phyloP scores from a whole-genome alignment of 768 basidiomycete species.

The Pulveroboletus sp. region DNA sequence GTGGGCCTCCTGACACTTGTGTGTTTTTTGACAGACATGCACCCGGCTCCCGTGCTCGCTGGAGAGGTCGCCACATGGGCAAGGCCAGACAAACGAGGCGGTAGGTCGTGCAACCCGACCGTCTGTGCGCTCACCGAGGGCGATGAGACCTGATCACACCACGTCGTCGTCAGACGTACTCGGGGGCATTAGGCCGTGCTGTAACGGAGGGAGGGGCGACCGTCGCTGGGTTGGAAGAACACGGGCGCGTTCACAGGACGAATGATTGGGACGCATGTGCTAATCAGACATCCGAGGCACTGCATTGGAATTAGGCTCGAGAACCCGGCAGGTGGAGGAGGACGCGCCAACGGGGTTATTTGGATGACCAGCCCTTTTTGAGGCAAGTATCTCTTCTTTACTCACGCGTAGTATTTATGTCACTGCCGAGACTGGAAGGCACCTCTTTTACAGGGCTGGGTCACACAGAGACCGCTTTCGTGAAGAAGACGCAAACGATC shows the following conservation, averaged over 20 bases:
- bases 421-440: slow-evolving; percentile 34
- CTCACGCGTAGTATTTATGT: slow-evolving; percentile 35
- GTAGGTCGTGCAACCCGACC: neutral
- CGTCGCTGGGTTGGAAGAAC: slow-evolving; percentile 27
- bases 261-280: slow-evolving; percentile 22
- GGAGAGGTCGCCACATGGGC: slow-evolving; percentile 5
- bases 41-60: slow-evolving; percentile 10
- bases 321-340: slow-evolving; percentile 16
- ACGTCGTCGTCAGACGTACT: slow-evolving; percentile 1
- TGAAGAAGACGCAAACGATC: slow-evolving; percentile 30
- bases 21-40: slow-evolving; percentile 16
- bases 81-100: slow-evolving; percentile 1
- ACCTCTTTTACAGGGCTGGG: slow-evolving; percentile 29
- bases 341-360: slow-evolving; percentile 20
- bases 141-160: too few relatives aligned
- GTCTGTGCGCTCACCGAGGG: too few relatives aligned
- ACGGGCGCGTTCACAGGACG: slow-evolving; percentile 17
- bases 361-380: slow-evolving; percentile 17
- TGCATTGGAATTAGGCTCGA: slow-evolving; percentile 35
- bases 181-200: slow-evolving; percentile 8
- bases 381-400: slow-evolving; percentile 26
- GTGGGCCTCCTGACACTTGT: slow-evolving; percentile 17
- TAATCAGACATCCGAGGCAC: slow-evolving; percentile 37
- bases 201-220: slow-evolving; percentile 2
- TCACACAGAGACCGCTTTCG: slow-evolving; percentile 33